Conservation (phyloP, 2,329 filamentous ascomycete species). For the Neofusicoccum cordaticola region DNA sequence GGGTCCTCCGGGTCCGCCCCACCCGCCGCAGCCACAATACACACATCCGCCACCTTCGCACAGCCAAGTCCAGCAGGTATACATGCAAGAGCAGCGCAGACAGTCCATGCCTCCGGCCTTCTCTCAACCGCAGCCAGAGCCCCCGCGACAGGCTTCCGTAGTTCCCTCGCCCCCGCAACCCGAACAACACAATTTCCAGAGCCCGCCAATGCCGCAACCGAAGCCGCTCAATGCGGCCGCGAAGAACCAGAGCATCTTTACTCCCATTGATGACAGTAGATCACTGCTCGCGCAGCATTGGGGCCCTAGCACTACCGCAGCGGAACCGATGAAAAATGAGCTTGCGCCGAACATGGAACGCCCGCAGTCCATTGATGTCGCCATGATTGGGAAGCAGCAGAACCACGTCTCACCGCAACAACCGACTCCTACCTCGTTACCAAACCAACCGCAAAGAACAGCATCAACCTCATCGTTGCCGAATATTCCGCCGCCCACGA, state of each 20-base stretch:
- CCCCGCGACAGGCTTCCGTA: constrained; percentile 35
- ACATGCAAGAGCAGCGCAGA: constrained; percentile 72
- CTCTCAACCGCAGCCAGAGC: constrained; percentile 40
- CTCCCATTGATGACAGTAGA: constrained; percentile 88
- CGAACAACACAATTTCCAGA: constrained; percentile 53
- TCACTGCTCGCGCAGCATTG: constrained; percentile 84
- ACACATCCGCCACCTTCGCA: constrained; percentile 44
- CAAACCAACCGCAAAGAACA: constrained; percentile 47
- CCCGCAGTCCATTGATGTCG: constrained; percentile 64
- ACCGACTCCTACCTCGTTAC: constrained; percentile 34
- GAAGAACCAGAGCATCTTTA: constrained; percentile 91
- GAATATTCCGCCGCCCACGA: constrained; percentile 69
- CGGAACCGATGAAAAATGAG: constrained; percentile 46
- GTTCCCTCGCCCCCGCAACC: constrained; percentile 51
- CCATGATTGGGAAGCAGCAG: constrained; percentile 51
- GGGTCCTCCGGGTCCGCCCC: constrained; percentile 32
- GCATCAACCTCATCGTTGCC: constrained; percentile 62
- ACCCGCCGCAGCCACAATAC: constrained; percentile 45
- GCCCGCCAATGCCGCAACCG: constrained; percentile 57
- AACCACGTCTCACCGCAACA: constrained; percentile 55
- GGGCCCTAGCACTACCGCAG: constrained; percentile 52
- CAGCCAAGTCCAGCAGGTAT: constrained; percentile 63
- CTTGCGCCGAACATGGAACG: constrained; percentile 37
- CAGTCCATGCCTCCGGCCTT: constrained; percentile 71
- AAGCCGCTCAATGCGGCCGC: constrained; percentile 58